These are phyloP conservation scores for Chrysopogon serrulatus DNA, from an alignment of 176 grass and related monocot genomes.

Conservation along the genomic window DNA sequence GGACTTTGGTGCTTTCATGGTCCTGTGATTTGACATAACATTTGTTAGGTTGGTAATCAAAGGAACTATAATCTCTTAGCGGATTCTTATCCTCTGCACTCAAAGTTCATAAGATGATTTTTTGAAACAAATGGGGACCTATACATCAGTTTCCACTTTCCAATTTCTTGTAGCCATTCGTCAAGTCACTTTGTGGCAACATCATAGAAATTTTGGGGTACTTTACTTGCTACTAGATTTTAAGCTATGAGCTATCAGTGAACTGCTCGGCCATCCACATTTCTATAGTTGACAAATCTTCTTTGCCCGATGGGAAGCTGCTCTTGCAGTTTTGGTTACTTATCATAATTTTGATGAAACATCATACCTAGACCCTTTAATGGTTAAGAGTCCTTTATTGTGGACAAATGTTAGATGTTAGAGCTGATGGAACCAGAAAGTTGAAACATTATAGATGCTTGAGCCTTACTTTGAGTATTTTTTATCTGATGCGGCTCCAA, in stretches of 20 bases:
- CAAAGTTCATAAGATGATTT: background rate
- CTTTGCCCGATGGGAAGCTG: background rate
- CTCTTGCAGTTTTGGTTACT: background rate
- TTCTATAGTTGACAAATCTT: background rate
- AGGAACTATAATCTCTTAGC: background rate
- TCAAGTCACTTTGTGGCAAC: background rate
- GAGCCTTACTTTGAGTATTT: constrained; percentile 40
- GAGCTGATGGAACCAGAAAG: background rate
- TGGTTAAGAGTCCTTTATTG: background rate
- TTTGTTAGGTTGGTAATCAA: background rate
- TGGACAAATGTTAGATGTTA: background rate
- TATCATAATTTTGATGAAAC: background rate
- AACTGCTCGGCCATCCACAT: background rate
- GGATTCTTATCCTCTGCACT: background rate
- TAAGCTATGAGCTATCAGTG: background rate
- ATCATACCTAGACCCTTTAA: background rate
- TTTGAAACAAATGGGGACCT: background rate
- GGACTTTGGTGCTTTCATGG: constrained; percentile 44
- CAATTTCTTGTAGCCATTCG: too few species aligned
- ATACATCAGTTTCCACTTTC: background rate
- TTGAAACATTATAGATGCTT: background rate
- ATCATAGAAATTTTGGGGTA: background rate
- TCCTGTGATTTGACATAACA: constrained; percentile 29
- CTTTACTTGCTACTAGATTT: background rate
- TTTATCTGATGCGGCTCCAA: constrained; percentile 49